These are phyloP conservation scores for Starmerella kuoi DNA, from an alignment of 805 yeast genomes.

Conservation along the genomic window DNA sequence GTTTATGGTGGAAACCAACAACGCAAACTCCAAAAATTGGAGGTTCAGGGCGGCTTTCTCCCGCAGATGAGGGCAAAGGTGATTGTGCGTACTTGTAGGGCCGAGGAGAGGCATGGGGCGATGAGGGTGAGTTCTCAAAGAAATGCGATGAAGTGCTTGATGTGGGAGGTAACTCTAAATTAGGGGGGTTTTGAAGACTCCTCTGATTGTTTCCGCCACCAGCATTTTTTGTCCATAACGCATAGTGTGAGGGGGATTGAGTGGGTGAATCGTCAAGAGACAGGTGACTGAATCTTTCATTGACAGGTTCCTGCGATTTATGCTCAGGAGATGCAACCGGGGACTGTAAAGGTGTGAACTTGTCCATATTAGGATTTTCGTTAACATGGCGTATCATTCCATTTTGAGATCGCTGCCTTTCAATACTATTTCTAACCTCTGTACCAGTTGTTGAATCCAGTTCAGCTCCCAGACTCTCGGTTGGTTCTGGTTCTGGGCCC, in stretches of 20 bases:
- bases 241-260: background rate
- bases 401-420: background rate
- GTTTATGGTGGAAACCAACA: constrained; percentile 80
- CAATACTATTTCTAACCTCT: background rate
- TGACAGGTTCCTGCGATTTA: background rate
- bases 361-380: background rate
- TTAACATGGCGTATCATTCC: constrained; percentile 1
- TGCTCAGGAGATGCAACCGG: background rate
- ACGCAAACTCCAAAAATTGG: constrained; percentile 72
- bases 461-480: background rate
- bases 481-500: too few relatives aligned
- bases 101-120: constrained; percentile 15
- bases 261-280: background rate
- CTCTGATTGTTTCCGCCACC: background rate
- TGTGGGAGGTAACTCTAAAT: background rate
- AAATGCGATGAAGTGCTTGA: background rate
- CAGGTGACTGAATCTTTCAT: background rate
- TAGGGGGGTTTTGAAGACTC: background rate
- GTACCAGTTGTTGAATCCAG: background rate
- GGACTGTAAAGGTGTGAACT: background rate
- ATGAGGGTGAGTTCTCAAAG: constrained; percentile 2
- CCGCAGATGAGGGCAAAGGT: constrained; percentile 7
- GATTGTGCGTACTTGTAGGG: constrained; percentile 16
- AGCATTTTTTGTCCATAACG: background rate
- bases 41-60: constrained; percentile 5